These are phyloP conservation scores for Alternaria arbusti DNA, from an alignment of 2,329 filamentous ascomycete species.

Conservation along the genomic window DNA sequence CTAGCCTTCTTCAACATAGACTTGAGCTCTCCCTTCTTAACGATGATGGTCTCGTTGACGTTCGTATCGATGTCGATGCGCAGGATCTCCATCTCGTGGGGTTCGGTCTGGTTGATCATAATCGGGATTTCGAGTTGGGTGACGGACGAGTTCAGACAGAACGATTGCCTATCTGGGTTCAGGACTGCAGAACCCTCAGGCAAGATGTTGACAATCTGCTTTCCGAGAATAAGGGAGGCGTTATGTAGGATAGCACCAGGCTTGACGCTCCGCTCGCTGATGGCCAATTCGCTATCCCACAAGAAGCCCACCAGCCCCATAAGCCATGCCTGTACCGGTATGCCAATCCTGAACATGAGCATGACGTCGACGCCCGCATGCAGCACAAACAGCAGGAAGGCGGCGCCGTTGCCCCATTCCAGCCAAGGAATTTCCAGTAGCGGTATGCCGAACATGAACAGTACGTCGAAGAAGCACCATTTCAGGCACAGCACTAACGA, in stretches of 20 bases:
- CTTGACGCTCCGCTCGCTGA: slow-evolving; percentile 93
- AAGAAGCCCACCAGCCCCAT: slow-evolving; percentile 77
- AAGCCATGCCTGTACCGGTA: slow-evolving; percentile 77
- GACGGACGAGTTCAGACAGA: slow-evolving; percentile 75
- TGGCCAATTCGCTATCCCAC: slow-evolving; percentile 90
- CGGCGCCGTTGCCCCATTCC: slow-evolving; percentile 81
- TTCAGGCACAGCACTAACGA: slow-evolving; percentile 93
- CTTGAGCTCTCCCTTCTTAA: slow-evolving; percentile 76
- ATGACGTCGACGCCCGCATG: slow-evolving; percentile 80
- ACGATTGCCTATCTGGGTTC: slow-evolving; percentile 80
- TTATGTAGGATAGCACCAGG: slow-evolving; percentile 88
- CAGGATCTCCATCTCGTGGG: slow-evolving; percentile 85
- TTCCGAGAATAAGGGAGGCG: slow-evolving; percentile 89
- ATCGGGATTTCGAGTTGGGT: slow-evolving; percentile 75
- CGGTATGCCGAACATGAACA: slow-evolving; percentile 87
- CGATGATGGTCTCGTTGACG: slow-evolving; percentile 77
- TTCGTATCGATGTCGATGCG: slow-evolving; percentile 85
- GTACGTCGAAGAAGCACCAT: slow-evolving; percentile 86
- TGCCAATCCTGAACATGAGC: slow-evolving; percentile 89
- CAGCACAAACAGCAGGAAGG: slow-evolving; percentile 71
- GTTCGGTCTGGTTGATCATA: slow-evolving; percentile 90
- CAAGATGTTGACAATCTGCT: slow-evolving; percentile 96
- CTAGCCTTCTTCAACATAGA: slow-evolving; percentile 74
- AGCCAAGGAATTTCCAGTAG: slow-evolving; percentile 94
- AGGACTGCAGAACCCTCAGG: slow-evolving; percentile 92